Percentiles rank a stretch among this genome's conserved stretches.
Conservation (phyloP, 306 rosid genomes). For the Lathyrus aphaca region DNA sequence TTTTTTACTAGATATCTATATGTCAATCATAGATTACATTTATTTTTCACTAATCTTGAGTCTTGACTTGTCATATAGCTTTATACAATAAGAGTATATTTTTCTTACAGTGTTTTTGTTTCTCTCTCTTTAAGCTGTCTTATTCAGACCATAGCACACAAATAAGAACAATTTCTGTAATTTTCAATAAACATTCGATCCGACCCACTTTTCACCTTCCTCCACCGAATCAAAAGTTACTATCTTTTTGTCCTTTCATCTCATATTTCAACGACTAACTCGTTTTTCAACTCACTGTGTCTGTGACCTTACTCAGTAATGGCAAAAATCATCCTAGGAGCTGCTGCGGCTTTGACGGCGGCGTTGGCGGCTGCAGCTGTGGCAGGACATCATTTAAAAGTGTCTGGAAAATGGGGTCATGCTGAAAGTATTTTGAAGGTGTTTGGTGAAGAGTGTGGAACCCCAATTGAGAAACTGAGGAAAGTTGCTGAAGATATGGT, state of each 20-base stretch:
- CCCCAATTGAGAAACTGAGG: constrained; percentile 69
- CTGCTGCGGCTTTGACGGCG: constrained; percentile 65
- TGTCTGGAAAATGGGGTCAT: constrained; percentile 63
- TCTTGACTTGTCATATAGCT: no score
- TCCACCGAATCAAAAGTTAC: constrained; percentile 8
- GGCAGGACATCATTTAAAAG: constrained; percentile 54
- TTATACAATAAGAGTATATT: neutral
- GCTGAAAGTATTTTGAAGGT: constrained; percentile 61
- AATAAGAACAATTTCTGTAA: constrained; percentile 34
- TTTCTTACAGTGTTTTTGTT: neutral
- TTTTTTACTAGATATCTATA: no score
- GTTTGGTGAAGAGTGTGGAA: constrained; percentile 67
- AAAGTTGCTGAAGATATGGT: constrained; percentile 88
- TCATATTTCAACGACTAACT: neutral
- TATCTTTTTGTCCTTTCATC: neutral
- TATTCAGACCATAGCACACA: constrained; percentile 18
- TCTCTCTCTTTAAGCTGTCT: neutral
- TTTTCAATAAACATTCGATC: neutral
- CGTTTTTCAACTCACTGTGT: neutral
- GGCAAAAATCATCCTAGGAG: constrained; percentile 72
- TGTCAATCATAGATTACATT: no score
- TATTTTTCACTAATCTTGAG: no score
- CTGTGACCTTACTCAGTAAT: constrained; percentile 33
- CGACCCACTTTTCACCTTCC: constrained; percentile 33
- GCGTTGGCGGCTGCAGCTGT: constrained; percentile 74